A percentile compares a stretch with the other conserved stretches of the same genome.
Conservation (phyloP, 192 early-diverging fungal genomes). For the Funneliformis geosporum region DNA sequence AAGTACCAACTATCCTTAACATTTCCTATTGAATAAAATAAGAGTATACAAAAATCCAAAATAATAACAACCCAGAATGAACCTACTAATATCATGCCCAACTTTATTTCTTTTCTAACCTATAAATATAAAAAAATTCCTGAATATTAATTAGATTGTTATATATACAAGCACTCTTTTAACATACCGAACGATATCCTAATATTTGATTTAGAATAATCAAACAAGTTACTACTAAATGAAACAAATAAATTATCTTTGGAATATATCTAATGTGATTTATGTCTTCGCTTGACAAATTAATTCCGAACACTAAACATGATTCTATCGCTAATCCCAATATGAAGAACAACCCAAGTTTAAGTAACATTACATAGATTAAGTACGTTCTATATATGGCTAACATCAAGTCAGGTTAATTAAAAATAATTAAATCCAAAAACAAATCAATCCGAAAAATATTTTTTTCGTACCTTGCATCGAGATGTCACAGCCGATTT, state of each 20-base stretch:
- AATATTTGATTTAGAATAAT: slow-evolving; percentile 1
- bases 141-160: no score
- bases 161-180: no score
- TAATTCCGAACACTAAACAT: slow-evolving; percentile 48
- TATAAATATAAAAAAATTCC: neutral
- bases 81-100: neutral
- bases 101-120: neutral
- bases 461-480: slow-evolving; percentile 50
- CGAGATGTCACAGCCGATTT: slow-evolving; percentile 62
- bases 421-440: slow-evolving; percentile 2
- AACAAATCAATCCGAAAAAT: neutral
- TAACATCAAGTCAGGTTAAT: slow-evolving; percentile 18
- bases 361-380: slow-evolving; percentile 77
- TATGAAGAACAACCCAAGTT: slow-evolving; percentile 86
- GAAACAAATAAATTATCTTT: neutral
- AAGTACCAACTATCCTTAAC: neutral
- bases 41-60: slow-evolving; percentile 12
- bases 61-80: neutral
- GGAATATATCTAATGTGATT: neutral
- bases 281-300: neutral
- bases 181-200: slow-evolving; percentile 24
- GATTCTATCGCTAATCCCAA: slow-evolving; percentile 71
- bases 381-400: slow-evolving; percentile 69
- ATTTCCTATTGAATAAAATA: neutral
- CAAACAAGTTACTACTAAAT: neutral